phyloP scores from a whole-genome alignment of 805 yeast genomes.

The Candida nitratophila region DNA sequence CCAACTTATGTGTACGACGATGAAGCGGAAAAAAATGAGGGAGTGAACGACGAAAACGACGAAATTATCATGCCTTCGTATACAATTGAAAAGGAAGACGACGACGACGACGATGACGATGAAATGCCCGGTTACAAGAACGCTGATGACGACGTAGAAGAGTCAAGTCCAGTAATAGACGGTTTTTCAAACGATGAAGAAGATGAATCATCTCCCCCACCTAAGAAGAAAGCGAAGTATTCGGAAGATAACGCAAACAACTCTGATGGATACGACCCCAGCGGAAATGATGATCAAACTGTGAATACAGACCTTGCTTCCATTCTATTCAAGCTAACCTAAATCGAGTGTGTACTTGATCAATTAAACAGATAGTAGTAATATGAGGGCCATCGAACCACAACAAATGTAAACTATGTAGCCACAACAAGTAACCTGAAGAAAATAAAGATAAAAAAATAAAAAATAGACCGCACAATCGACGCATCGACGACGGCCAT shows the following conservation, averaged over 20 bases:
- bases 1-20: slow-evolving; percentile 8
- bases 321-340: not conserved
- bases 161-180: not conserved
- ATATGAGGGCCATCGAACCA: no score
- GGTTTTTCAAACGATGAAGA: slow-evolving; percentile 1
- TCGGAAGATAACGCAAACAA: not conserved
- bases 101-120: slow-evolving; percentile 11
- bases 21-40: slow-evolving; percentile 9
- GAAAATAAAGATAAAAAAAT: not conserved
- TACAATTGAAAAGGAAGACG: slow-evolving; percentile 3
- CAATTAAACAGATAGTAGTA: not conserved
- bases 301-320: not conserved
- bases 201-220: slow-evolving; percentile 1
- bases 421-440: no score
- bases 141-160: slow-evolving; percentile 4
- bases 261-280: not conserved
- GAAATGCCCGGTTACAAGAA: not conserved
- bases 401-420: not conserved
- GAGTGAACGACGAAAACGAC: slow-evolving; percentile 4
- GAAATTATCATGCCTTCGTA: slow-evolving; percentile 1
- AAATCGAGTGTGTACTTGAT: not conserved
- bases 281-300: not conserved
- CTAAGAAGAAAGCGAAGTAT: not conserved
- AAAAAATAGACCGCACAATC: not conserved
- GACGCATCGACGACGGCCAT: not conserved